These are phyloP conservation scores for Hypoxylon sp. DNA, from an alignment of 2,329 filamentous ascomycete species.

Conservation along the genomic window DNA sequence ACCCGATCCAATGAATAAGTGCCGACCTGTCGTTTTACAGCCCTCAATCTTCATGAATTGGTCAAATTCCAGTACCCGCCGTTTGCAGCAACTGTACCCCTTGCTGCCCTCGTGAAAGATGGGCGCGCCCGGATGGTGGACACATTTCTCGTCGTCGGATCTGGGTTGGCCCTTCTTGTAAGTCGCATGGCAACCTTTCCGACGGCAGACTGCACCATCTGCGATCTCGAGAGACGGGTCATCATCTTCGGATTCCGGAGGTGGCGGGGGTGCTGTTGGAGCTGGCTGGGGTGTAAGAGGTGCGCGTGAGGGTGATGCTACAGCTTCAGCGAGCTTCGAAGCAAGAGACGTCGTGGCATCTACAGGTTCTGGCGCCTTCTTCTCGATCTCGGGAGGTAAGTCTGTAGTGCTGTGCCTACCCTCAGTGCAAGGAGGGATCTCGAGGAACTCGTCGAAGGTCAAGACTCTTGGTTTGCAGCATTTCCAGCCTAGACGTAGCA, in stretches of 20 bases:
- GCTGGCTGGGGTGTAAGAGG: conserved; percentile 62
- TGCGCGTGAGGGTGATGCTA: conserved; percentile 59
- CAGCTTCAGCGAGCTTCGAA: conserved; percentile 60
- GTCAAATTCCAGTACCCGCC: conserved; percentile 94
- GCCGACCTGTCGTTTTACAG: conserved; percentile 84
- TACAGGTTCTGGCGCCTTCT: conserved; percentile 64
- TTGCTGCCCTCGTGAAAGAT: conserved; percentile 99
- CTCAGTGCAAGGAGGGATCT: conserved; percentile 90
- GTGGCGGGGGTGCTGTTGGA: conserved; percentile 69
- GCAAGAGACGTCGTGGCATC: conserved; percentile 61
- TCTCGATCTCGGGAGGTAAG: conserved; percentile 72
- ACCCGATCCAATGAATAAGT: conserved; percentile 87
- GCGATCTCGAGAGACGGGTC: conserved; percentile 82
- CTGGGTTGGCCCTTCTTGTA: conserved; percentile 74
- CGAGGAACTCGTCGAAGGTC: conserved; percentile 98
- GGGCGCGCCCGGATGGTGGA: conserved; percentile 89
- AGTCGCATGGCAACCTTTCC: conserved; percentile 78
- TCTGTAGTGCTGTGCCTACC: conserved; percentile 94
- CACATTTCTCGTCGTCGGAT: conserved; percentile 79
- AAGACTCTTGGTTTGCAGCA: conserved; percentile 98
- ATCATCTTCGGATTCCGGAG: conserved; percentile 88
- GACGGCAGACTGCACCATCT: conserved; percentile 80
- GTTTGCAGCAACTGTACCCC: conserved; percentile 97
- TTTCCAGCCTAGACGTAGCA: conserved; percentile 82
- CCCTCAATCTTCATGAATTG: conserved; percentile 97